Base-by-base conservation (phyloP, 2,329 filamentous ascomycete genomes). In the Fusarium sp. region DNA sequence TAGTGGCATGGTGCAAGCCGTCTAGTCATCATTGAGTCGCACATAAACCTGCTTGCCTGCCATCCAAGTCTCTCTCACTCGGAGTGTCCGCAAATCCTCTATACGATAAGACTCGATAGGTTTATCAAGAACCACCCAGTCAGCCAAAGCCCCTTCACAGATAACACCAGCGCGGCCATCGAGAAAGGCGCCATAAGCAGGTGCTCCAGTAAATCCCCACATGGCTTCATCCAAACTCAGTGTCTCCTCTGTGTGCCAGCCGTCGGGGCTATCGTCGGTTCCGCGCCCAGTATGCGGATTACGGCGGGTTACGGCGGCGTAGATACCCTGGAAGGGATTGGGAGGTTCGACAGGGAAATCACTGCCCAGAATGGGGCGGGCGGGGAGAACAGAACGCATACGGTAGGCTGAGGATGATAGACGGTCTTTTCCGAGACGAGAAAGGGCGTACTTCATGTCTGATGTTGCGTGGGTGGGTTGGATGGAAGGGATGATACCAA, bases 331-430 rank as follows among this genome's bases (percentile, higher is more conserved):
- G 66, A 91, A 90, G 3, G 90, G 87, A 69, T 87, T 85, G 0
- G 89, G 85, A 4, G 89, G 90, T 74, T 92, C 90, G 10, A 92
- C 90, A 36, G 90, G 90, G 69, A 92, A 92, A 71, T 92, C 90
- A 47, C 88, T 90, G 4, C 90, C 90, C 3, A 92, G 81, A 1
- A 91, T 78, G 6, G 86, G 86, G 0, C 75, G 76, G 14, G 84
- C 73, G 23, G 84, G 80, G 3, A 90, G 81, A 3, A 91, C 76
- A 1, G 86, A 88, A 13, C 81, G 80, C 89, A 92, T 91, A 21
- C 88, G 83, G 75, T 92, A 92, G 2, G 89, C 90, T 61, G 87
- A 85, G 15, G 78, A 71, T 18, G 75, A 73, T 1, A 86, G 86
- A 21, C 90, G 85, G 23, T 82, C 76, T 11, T 74, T 70, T 0